Percentiles rank a stretch among this genome's conserved stretches.
Evolutionary conservation across 1,284 basidiomycete genomes (phyloP).

Genomic region (Amylostereum chailletii): DNA sequence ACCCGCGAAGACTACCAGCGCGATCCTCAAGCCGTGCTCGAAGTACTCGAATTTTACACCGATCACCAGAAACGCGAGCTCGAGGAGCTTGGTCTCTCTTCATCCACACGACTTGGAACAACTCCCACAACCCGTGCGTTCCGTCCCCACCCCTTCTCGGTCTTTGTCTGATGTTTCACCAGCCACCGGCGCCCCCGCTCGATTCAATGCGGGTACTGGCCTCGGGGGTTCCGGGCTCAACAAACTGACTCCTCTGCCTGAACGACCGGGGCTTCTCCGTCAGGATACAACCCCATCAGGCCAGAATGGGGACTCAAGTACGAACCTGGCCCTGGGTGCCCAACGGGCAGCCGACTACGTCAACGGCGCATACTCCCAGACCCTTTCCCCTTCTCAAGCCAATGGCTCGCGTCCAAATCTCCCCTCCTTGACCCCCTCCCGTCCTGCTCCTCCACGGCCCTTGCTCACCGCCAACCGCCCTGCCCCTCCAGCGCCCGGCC

Average conservation of each 20-base stretch:
- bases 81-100: slow-evolving; percentile 51
- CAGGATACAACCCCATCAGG: slow-evolving; percentile 53
- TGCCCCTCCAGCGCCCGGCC: slow-evolving; percentile 33
- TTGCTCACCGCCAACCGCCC: slow-evolving; percentile 39
- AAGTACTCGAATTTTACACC: slow-evolving; percentile 97
- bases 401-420: slow-evolving; percentile 21
- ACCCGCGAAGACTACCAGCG: slow-evolving; percentile 96
- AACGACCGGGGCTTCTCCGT: slow-evolving; percentile 38
- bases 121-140: slow-evolving; percentile 14
- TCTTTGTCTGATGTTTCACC: slow-evolving; percentile 4
- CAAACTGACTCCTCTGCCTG: slow-evolving; percentile 33
- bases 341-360: slow-evolving; percentile 53
- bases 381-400: slow-evolving; percentile 23
- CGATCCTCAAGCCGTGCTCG: slow-evolving; percentile 94
- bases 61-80: slow-evolving; percentile 92
- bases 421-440: slow-evolving; percentile 21
- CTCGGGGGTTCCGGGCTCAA: slow-evolving; percentile 56
- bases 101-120: slow-evolving; percentile 11
- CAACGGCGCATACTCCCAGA: slow-evolving; percentile 46
- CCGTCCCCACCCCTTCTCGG: slow-evolving; percentile 13
- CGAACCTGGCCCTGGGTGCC: slow-evolving; percentile 29
- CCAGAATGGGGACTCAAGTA: slow-evolving; percentile 29
- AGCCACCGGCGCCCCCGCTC: slow-evolving; percentile 30
- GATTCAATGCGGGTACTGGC: slow-evolving; percentile 83
- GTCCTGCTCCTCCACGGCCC: slow-evolving; percentile 51